Base-by-base conservation (phyloP, 345 rosid species). In the Barbarea vulgaris region DNA sequence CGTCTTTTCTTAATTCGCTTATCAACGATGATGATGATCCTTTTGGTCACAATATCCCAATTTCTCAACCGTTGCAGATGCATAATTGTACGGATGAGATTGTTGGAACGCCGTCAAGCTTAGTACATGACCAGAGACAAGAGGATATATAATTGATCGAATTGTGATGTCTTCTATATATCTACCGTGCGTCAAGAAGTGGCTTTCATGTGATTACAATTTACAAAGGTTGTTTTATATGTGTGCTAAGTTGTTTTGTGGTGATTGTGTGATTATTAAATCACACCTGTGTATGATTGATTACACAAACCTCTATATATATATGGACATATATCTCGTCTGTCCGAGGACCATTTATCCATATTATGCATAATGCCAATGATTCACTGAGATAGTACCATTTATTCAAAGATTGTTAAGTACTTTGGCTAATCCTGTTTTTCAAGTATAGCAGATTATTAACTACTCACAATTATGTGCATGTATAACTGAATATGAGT, bases 1-100 rank as follows among this genome's bases (percentile, higher is more conserved):
- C 97, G 7, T 83, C 88, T 2, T 86, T 90, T 81, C 85, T 93
- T 7, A 88, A 87, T 73, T 85, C 90, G 12, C 73, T 93, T 47
- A 78, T 87, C 70, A 81, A 87, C 18, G 96, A 88, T 9, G 67
- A 25, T 8, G 97, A 88, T 10, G 81, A 75, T 61, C 41, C 77
- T 22, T 81, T 86, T 30, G 51, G 42, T 25, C 52, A 34, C 13
- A 51, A 22, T n/a, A 22, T 75, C 34, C 67, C 61, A 22, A 53
- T 68, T 19, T 31, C 52, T 2, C 71, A 54, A 28, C 60, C 80
- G 13, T 70, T 70, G 44, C 71, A 31, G 18, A 52, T 34, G 33
- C 70, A 62, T 3, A 30, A 14, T 9, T 69, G 24, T 33, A 69
- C 6, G 42, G 75, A 46, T 54, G 58, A 18, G 42, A 62, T 33